Evolutionary conservation across 306 rosid genomes (phyloP).

Genomic region (Senna tora): DNA sequence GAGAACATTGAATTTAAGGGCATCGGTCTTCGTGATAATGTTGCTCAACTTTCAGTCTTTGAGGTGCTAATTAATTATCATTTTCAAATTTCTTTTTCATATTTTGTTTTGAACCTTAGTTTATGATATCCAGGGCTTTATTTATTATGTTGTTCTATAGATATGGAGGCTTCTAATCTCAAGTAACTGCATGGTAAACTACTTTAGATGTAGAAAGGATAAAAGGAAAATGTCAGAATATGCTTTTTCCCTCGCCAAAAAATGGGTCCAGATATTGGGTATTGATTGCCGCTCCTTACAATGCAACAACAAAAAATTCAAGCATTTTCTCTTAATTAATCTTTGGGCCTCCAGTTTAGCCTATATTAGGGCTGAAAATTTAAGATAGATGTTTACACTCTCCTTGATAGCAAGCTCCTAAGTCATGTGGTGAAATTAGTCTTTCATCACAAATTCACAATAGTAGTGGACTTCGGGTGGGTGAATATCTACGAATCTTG

Average conservation of each 20-base stretch:
- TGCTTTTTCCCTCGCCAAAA: slow-evolving; percentile 7
- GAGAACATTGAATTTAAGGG: slow-evolving; percentile 76
- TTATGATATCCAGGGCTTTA: neutral
- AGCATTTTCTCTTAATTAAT: neutral
- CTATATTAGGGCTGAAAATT: neutral
- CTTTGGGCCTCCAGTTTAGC: neutral
- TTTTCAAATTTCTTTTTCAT: slow-evolving; percentile 28
- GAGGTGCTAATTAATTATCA: slow-evolving; percentile 58
- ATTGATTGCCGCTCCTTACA: slow-evolving; percentile 1
- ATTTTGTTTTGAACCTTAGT: neutral
- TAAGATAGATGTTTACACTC: slow-evolving; percentile 7
- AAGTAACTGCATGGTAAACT: slow-evolving; percentile 1
- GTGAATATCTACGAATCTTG: slow-evolving; percentile 7
- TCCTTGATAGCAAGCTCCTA: neutral
- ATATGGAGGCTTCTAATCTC: neutral
- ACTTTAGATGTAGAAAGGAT: neutral
- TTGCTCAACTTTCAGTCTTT: slow-evolving; percentile 82
- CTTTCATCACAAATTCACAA: slow-evolving; percentile 2
- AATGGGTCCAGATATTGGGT: slow-evolving; percentile 8
- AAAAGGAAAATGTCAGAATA: neutral
- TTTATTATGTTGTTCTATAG: neutral
- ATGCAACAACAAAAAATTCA: neutral
- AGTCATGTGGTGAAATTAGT: neutral
- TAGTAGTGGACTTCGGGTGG: slow-evolving; percentile 2
- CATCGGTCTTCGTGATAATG: slow-evolving; percentile 84